These are phyloP conservation scores for Irpex sp. DNA, from an alignment of 1,284 basidiomycete species.

Conservation along the genomic window DNA sequence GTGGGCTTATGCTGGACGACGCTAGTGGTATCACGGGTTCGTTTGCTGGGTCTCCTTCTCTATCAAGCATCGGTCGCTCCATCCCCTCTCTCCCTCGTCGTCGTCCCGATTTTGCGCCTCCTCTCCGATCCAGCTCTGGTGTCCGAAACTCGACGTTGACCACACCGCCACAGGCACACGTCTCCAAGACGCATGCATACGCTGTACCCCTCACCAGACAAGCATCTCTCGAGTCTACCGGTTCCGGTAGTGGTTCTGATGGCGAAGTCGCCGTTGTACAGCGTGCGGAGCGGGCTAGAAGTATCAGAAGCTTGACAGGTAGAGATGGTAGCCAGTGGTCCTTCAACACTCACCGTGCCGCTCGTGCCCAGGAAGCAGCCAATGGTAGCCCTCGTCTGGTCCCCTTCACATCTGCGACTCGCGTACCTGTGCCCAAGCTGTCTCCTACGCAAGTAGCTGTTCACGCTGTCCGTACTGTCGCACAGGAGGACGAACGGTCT, in stretches of 20 bases:
- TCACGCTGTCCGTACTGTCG: slow-evolving; percentile 2
- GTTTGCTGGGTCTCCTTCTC: slow-evolving; percentile 50
- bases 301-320: slow-evolving; percentile 41
- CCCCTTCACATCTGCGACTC: slow-evolving; percentile 64
- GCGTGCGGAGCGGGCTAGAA: slow-evolving; percentile 43
- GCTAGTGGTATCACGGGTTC: slow-evolving; percentile 13
- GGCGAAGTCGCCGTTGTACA: slow-evolving; percentile 43
- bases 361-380: slow-evolving; percentile 20
- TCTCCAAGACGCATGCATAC: slow-evolving; percentile 7
- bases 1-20: slow-evolving; percentile 23
- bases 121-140: slow-evolving; percentile 2
- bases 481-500: slow-evolving; percentile 22
- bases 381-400: slow-evolving; percentile 54
- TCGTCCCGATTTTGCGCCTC: slow-evolving; percentile 53
- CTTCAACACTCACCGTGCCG: slow-evolving; percentile 15
- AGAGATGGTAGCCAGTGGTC: slow-evolving; percentile 30
- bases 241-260: slow-evolving; percentile 31
- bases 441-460: slow-evolving; percentile 28
- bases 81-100: slow-evolving; percentile 62
- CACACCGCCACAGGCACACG: slow-evolving; percentile 17
- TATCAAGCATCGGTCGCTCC: slow-evolving; percentile 57
- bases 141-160: slow-evolving; percentile 6
- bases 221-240: slow-evolving; percentile 20
- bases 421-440: slow-evolving; percentile 57
- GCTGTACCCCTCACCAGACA: slow-evolving; percentile 7